Conservation (phyloP, 257 asterid species). For the Dorcoceras hygrometricum region DNA sequence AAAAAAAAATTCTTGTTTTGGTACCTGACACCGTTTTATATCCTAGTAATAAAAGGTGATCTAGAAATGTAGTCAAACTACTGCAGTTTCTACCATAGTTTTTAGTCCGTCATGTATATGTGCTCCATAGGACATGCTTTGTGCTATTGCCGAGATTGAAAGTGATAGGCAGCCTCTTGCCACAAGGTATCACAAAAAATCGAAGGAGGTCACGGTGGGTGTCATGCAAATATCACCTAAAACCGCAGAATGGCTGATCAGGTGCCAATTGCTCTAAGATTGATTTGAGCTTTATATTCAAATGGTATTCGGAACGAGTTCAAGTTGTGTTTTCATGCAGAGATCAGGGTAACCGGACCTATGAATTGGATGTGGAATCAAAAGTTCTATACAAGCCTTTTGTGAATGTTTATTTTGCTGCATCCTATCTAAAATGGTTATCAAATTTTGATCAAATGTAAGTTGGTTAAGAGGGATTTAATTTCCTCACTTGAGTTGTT, state of each 20-base stretch:
- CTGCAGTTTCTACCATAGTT: conserved; percentile 3
- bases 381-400: conserved; percentile 67
- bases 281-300: neutral
- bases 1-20: too few species aligned
- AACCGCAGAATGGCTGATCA: conserved; percentile 76
- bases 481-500: neutral
- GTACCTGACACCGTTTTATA: conserved; percentile 7
- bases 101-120: conserved; percentile 9
- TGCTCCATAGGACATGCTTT: conserved; percentile 73
- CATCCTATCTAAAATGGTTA: conserved; percentile 89
- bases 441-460: conserved; percentile 68
- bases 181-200: conserved; percentile 53
- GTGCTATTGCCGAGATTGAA: conserved; percentile 92
- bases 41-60: conserved; percentile 7
- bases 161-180: conserved; percentile 79
- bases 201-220: conserved; percentile 61
- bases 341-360: conserved; percentile 60
- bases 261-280: conserved; percentile 32
- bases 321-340: conserved; percentile 47
- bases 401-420: conserved; percentile 75
- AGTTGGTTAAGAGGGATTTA: conserved; percentile 27
- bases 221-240: conserved; percentile 76
- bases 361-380: conserved; percentile 43
- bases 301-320: conserved; percentile 20
- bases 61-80: neutral